Percentiles rank a stretch among this genome's conserved stretches.
These are phyloP conservation scores for Pestalotiopsis sp. DNA, from an alignment of 2,329 filamentous ascomycete species.

Conservation along the genomic window DNA sequence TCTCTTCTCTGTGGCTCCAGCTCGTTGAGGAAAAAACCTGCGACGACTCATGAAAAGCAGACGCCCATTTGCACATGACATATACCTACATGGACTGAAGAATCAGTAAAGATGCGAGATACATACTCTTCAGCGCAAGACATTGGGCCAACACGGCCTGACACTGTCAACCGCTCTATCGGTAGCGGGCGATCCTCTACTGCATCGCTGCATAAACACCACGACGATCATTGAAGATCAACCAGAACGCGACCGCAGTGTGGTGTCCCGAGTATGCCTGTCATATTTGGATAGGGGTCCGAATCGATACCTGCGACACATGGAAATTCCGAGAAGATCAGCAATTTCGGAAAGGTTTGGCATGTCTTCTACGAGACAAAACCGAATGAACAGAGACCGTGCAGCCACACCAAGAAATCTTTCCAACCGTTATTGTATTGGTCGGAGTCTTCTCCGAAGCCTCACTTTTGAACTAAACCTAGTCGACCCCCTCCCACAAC, in stretches of 20 bases:
- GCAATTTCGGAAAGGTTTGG: background rate
- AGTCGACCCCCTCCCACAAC: background rate
- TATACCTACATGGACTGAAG: background rate
- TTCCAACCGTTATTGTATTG: background rate
- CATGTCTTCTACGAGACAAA: background rate
- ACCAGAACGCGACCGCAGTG: background rate
- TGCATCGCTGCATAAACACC: background rate
- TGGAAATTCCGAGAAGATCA: background rate
- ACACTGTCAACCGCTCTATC: background rate
- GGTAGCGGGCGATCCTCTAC: background rate
- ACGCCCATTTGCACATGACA: background rate
- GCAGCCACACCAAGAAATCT: background rate
- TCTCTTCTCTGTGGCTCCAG: background rate
- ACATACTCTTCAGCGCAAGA: background rate
- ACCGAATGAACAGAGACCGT: background rate
- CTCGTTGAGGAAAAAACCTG: background rate
- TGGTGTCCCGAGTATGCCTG: background rate
- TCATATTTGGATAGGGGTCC: background rate
- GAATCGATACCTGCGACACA: background rate
- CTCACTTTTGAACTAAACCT: background rate
- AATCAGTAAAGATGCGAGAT: background rate
- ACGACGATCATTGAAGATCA: background rate
- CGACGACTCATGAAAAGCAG: background rate
- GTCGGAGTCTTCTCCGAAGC: background rate
- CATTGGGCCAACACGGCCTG: background rate